Conservation (phyloP, 345 rosid species). For the Syzygium jambos region DNA sequence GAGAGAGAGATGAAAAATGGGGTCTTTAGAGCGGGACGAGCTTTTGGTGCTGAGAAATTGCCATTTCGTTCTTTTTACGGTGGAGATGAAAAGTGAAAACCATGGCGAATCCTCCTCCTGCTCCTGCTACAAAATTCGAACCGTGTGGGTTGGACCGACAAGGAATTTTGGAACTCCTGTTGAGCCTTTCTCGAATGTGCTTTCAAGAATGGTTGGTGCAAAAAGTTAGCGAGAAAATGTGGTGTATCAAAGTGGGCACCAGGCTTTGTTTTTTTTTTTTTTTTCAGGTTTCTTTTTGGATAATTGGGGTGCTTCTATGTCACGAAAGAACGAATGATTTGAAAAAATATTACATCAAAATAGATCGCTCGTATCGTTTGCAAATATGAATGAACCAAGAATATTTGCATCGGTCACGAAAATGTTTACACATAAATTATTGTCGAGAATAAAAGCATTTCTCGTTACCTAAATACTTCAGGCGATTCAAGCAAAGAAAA, state of each 20-base stretch:
- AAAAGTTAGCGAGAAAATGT: neutral
- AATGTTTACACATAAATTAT: no score
- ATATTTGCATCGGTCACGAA: no score
- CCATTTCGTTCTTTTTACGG: neutral
- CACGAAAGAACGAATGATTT: no score
- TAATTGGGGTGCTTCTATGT: neutral
- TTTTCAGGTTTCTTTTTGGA: neutral
- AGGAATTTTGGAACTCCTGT: neutral
- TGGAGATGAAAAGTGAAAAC: neutral
- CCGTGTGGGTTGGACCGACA: neutral
- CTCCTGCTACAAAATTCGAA: neutral
- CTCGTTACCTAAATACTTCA: no score
- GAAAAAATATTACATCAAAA: neutral
- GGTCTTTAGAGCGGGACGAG: neutral
- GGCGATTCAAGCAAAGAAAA: no score
- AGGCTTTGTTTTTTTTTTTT: neutral
- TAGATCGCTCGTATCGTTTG: rapidly evolving
- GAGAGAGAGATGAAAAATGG: neutral
- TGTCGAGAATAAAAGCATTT: no score
- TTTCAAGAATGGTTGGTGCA: neutral
- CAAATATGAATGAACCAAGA: rapidly evolving
- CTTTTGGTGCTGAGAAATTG: neutral
- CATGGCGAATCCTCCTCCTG: neutral
- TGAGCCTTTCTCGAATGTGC: neutral
- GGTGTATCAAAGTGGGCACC: neutral